Evolutionary conservation across 768 basidiomycete genomes (phyloP).

Genomic region (Baorangia bicolor): DNA sequence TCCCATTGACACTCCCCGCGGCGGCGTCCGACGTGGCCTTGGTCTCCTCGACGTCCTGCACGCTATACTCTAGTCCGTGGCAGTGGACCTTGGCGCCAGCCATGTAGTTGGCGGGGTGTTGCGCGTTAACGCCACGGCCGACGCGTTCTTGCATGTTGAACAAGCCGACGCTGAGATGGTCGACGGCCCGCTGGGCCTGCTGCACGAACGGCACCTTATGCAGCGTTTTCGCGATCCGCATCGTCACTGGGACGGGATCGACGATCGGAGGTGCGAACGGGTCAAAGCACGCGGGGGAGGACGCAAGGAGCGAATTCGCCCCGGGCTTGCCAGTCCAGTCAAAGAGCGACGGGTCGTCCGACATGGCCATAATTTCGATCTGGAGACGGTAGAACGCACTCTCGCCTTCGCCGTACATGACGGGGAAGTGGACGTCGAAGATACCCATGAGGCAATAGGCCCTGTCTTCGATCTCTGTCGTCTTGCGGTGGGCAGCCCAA

Average conservation of each 20-base stretch:
- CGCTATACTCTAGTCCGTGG: constrained; percentile 12
- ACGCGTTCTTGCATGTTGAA: constrained; percentile 10
- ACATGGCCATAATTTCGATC: too few species aligned
- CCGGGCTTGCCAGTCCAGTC: constrained; percentile 19
- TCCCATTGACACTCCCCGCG: background rate
- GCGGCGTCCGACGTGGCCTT: constrained; percentile 3
- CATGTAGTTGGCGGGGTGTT: constrained; percentile 12
- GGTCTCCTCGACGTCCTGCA: constrained; percentile 8
- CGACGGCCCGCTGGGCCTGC: constrained; percentile 4
- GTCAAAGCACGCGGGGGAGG: too few species aligned
- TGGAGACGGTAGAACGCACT: too few species aligned
- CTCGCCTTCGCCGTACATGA: too few species aligned
- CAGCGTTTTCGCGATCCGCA: background rate
- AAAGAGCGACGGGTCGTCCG: constrained; percentile 19
- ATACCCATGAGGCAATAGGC: too few species aligned
- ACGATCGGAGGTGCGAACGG: constrained; percentile 1
- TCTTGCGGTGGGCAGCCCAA: too few species aligned
- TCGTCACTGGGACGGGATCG: constrained; percentile 5
- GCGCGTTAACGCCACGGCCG: constrained; percentile 6
- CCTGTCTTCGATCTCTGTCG: too few species aligned
- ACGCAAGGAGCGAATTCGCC: too few species aligned
- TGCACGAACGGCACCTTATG: constrained; percentile 10
- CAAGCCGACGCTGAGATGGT: constrained; percentile 3
- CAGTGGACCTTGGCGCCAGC: constrained; percentile 8
- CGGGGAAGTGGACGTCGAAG: too few species aligned